Base-by-base conservation (phyloP, 176 grass and related monocot species). In the Rhynchospora tenuis region DNA sequence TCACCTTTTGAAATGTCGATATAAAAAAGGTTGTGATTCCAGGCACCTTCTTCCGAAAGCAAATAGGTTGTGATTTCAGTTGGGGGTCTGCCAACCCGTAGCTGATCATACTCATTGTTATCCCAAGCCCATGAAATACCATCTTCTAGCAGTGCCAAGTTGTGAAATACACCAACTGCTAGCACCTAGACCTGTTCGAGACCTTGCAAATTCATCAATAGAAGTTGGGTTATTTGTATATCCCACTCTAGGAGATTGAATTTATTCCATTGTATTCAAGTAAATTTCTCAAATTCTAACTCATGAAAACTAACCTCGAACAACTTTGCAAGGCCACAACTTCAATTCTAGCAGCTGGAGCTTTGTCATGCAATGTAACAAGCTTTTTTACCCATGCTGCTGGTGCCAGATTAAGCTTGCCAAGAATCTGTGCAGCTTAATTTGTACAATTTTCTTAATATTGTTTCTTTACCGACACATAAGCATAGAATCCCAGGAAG, bases 81-180 rank as follows among this genome's bases (percentile, higher is more conserved):
- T 98, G 92, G 43, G 95, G 95, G 87, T 98, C 96, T n/a, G 61
- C 92, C 91, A 50, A 71, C 95, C 23, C 95, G 92, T 61, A 98
- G 86, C 64, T 98, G 95, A 29, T 93, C 95, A 68, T 98, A 98
- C 71, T 98, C 95, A 81, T 98, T 98, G 74, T 87, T 98, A 60
- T 93, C 95, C 95, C 95, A 98, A 19, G 92, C 95, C 96, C 93
- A 98, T 86, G 95, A 91, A 60, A 78, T 84, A 67, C 96, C 93
- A 77, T 95, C 88, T 26, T 91, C 84, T 84, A 90, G 59, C 15
- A 98, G 84, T 60, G 96, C 96, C 79, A 98, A 91, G 86, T 98
- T 98, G 83, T 98, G 96, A 83, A 98, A 98, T 88, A 93, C 96
- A 60, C 96, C 96, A 70, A 98, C 96, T 23, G 96, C 93, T 85